phyloP scores from a whole-genome alignment of 257 asterid species.

The Marsdenia floribunda region DNA sequence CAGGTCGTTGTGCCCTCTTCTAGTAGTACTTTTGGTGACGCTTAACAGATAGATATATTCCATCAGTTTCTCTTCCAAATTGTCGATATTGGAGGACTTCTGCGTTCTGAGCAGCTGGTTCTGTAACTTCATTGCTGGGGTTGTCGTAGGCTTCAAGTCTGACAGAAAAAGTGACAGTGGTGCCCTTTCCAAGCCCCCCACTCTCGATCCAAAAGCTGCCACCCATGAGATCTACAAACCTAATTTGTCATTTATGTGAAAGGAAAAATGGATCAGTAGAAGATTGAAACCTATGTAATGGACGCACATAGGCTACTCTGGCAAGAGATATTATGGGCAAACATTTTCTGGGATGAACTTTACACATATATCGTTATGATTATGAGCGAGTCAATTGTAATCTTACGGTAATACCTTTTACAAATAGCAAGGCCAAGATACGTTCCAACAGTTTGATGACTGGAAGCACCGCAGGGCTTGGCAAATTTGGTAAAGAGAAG shows the following conservation, averaged over 20 bases:
- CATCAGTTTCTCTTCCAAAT: slow-evolving; percentile 22
- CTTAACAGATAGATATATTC: slow-evolving; percentile 4
- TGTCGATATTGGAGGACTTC: slow-evolving; percentile 29
- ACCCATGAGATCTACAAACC: slow-evolving; percentile 63
- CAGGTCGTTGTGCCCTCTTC: not conserved
- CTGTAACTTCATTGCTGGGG: slow-evolving; percentile 20
- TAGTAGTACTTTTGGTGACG: slow-evolving; percentile 24
- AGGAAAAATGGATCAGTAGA: not conserved
- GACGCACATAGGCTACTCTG: too few relatives aligned
- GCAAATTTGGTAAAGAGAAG: slow-evolving; percentile 53
- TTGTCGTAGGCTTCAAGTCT: slow-evolving; percentile 37
- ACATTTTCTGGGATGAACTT: too few relatives aligned
- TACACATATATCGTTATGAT: too few relatives aligned
- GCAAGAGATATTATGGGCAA: too few relatives aligned
- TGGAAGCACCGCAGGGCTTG: slow-evolving; percentile 28
- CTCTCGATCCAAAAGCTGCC: slow-evolving; percentile 67
- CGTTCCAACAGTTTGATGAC: slow-evolving; percentile 31
- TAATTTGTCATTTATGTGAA: slow-evolving; percentile 14
- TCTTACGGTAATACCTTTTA: slow-evolving; percentile 37
- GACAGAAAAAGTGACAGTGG: slow-evolving; percentile 40
- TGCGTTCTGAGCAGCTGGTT: slow-evolving; percentile 19
- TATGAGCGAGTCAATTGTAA: not conserved
- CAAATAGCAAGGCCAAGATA: slow-evolving; percentile 78
- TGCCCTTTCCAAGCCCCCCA: slow-evolving; percentile 56
- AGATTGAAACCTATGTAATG: too few relatives aligned